Conservation (phyloP, 2,329 filamentous ascomycete genomes). For the Hymenotorrendiella dingleyae region DNA sequence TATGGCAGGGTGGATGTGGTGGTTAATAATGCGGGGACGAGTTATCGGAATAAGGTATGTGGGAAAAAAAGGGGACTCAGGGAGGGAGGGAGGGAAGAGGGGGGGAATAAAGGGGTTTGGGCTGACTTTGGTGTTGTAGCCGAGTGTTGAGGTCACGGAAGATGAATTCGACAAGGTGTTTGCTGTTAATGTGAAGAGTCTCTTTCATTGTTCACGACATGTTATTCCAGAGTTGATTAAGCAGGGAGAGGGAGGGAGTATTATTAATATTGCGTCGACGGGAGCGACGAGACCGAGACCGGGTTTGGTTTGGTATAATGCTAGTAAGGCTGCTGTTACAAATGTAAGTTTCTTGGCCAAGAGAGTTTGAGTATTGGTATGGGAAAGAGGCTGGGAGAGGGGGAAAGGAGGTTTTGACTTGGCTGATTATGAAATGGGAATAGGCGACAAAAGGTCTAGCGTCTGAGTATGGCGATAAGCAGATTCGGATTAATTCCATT, state of each 20-base stretch:
- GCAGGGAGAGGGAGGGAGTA: constrained; percentile 49
- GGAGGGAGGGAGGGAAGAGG: neutral
- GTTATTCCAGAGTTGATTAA: constrained; percentile 56
- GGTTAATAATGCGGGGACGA: constrained; percentile 56
- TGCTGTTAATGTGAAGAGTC: constrained; percentile 62
- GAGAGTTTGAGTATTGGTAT: neutral
- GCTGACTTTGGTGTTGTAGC: constrained; percentile 24
- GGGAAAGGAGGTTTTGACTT: neutral
- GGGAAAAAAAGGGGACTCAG: neutral
- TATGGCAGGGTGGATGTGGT: constrained; percentile 51
- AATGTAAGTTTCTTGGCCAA: constrained; percentile 43
- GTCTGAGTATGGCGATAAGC: constrained; percentile 64
- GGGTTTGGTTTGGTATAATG: constrained; percentile 64
- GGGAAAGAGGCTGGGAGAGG: neutral
- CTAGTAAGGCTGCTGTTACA: constrained; percentile 59
- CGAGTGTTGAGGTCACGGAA: constrained; percentile 58
- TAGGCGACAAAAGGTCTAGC: constrained; percentile 61
- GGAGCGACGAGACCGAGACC: constrained; percentile 56
- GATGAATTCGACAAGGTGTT: constrained; percentile 62
- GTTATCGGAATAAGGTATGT: constrained; percentile 50
- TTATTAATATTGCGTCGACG: constrained; percentile 62
- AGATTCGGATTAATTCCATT: constrained; percentile 69
- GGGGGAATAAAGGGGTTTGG: neutral
- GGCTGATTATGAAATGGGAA: neutral
- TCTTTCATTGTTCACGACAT: constrained; percentile 53